phyloP scores from a whole-genome alignment of 805 yeast species.

The Candida vartiovaarae region DNA sequence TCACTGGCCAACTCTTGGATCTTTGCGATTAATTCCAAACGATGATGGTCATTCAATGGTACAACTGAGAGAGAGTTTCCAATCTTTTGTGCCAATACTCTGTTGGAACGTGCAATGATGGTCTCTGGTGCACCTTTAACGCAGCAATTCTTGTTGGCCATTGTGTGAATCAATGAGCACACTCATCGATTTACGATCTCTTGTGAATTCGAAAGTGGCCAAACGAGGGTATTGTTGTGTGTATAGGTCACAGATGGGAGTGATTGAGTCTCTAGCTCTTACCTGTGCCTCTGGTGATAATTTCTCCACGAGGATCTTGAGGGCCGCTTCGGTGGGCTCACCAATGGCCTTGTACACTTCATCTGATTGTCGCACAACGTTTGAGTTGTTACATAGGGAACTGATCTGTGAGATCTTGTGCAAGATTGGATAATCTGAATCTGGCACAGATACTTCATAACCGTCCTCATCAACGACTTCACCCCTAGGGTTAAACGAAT shows the following conservation, averaged over 20 bases:
- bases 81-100: constrained; percentile 26
- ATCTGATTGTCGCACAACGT: constrained; percentile 24
- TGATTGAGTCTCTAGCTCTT: constrained; percentile 26
- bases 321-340: constrained; percentile 54
- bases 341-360: constrained; percentile 32
- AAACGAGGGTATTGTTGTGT: constrained; percentile 21
- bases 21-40: constrained; percentile 25
- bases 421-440: constrained; percentile 26
- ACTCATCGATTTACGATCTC: constrained; percentile 47
- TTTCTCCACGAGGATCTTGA: constrained; percentile 33
- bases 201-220: constrained; percentile 41
- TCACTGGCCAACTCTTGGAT: constrained; percentile 33
- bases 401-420: constrained; percentile 25
- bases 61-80: constrained; percentile 14
- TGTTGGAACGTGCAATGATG: constrained; percentile 34
- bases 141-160: constrained; percentile 23
- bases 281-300: constrained; percentile 17
- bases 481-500: constrained; percentile 27
- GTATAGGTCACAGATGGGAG: constrained; percentile 23
- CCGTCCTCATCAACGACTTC: constrained; percentile 19
- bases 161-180: constrained; percentile 30
- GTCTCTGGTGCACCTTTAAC: constrained; percentile 55
- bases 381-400: constrained; percentile 32
- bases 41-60: constrained; percentile 28
- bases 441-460: constrained; percentile 28